Percentiles rank a stretch among this genome's conserved stretches.
phyloP scores from a whole-genome alignment of 108 stramenopile genomes.

The Epipyxis sp. region DNA sequence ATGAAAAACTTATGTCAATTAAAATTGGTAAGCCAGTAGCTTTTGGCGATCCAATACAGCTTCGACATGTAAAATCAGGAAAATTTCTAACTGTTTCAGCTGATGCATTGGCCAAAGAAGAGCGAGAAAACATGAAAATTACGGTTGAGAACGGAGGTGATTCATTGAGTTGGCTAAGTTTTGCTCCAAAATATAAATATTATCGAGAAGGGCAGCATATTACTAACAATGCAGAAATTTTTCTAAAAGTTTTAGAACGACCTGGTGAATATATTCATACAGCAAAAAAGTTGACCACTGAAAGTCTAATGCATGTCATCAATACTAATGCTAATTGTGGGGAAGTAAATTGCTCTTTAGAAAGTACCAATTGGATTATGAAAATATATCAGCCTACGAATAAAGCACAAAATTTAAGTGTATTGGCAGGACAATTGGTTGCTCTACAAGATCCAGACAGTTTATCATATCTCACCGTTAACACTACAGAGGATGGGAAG shows the following conservation, averaged over 20 bases:
- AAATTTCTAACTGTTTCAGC: conserved; percentile 29
- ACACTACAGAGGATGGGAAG: neutral
- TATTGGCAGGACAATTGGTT: conserved; percentile 25
- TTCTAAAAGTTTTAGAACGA: conserved; percentile 13
- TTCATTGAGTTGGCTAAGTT: conserved; percentile 17
- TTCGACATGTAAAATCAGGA: conserved; percentile 23
- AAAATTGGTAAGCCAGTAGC: conserved; percentile 30
- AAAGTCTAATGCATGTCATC: no score
- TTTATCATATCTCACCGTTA: conserved; percentile 2
- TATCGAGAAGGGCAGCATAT: conserved; percentile 2
- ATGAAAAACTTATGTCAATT: conserved; percentile 28
- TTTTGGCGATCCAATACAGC: conserved; percentile 19
- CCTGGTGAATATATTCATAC: conserved; percentile 30
- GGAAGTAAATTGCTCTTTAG: conserved; percentile 29
- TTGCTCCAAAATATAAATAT: neutral
- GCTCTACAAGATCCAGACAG: conserved; percentile 28
- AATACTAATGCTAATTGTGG: no score
- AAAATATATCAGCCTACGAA: conserved; percentile 6
- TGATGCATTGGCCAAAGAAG: conserved; percentile 14
- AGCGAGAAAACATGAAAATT: conserved; percentile 22
- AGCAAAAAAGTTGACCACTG: conserved; percentile 1
- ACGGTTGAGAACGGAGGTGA: conserved; percentile 10
- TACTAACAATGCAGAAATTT: neutral
- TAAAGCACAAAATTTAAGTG: neutral
- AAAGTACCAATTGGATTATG: conserved; percentile 15